These are phyloP conservation scores for Pseudophaeomoniella oleicola DNA, from an alignment of 2,329 filamentous ascomycete genomes.

Conservation along the genomic window DNA sequence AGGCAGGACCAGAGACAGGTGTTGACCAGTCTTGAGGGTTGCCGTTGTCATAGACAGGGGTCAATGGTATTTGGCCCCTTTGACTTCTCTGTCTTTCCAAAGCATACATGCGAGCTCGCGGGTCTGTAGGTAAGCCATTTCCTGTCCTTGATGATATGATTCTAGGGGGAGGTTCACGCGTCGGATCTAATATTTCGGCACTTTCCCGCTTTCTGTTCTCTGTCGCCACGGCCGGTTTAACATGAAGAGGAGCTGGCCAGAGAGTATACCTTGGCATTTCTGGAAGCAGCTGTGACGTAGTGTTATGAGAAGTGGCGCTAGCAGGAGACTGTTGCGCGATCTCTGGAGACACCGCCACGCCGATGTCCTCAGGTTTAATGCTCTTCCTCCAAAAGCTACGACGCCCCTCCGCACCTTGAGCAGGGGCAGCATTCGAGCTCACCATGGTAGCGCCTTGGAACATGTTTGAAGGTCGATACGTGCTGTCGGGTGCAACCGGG, in stretches of 20 bases:
- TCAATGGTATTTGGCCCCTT: conserved; percentile 7
- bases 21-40: conserved; percentile 1
- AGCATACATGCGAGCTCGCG: conserved; percentile 19
- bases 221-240: conserved; percentile 12
- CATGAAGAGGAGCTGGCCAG: conserved; percentile 23
- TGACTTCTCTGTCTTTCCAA: conserved; percentile 9
- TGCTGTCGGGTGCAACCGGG: not conserved
- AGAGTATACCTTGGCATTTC: conserved; percentile 18
- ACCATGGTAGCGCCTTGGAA: not conserved
- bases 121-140: conserved; percentile 19
- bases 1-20: not conserved
- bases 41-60: conserved; percentile 13
- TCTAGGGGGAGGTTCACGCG: not conserved
- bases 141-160: conserved; percentile 5
- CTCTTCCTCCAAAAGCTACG: conserved; percentile 15
- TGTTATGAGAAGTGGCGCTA: conserved; percentile 20
- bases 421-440: conserved; percentile 9
- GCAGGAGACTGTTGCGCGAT: conserved; percentile 14
- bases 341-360: conserved; percentile 17
- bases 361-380: conserved; percentile 14
- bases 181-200: conserved; percentile 2
- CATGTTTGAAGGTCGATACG: conserved; percentile 2
- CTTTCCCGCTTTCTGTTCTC: not conserved
- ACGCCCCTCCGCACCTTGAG: conserved; percentile 9
- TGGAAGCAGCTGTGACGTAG: conserved; percentile 22